Evolutionary conservation across 2,329 filamentous ascomycete species (phyloP), one percentile per base, ranked within the genome.

Genomic region (Chrysoporthe puriensis): DNA sequence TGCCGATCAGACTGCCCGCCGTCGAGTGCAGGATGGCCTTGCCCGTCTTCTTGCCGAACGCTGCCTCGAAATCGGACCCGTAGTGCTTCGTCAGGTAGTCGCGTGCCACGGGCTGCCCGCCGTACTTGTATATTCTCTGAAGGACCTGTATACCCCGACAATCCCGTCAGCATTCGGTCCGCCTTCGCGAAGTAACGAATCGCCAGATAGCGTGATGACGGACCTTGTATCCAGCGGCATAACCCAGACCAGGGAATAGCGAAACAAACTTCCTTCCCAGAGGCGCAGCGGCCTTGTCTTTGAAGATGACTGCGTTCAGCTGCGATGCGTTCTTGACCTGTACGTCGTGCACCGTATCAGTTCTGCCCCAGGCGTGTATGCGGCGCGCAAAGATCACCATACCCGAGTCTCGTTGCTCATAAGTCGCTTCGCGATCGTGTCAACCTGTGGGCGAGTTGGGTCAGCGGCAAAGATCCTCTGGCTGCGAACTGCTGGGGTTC

Each of bases 21-120:
- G 93, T 96, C 32, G 96, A 97, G 83, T 97, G 93, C 91, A 99
- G 91, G 75, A 99, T 94, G 16, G 96, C 95, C 86, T 99, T 98
- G 80, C 96, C 96, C 48, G 93, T 97, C 81, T 97, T 96, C 84
- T 94, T 94, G 77, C 96, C 96, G 76, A 99, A 99, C 13, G 93
- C 88, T 73, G 85, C 83, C 80, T 98, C 95, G 78, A 99, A 99
- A 73, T 90, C 85, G 74, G 88, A 85, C 73, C 92, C 91, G 77
- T 97, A 90, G 85, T 98, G 86, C 77, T 86, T 81, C 63, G 87
- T 86, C 63, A 99, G 87, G 81, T 91, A 97, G 82, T 99, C 96
- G 65, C 95, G 91, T 50, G 93, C 94, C 75, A 97, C 92, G 57
- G 96, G 96, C 84, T 99, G 96, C 62, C 96, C 96, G 73, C 96